A percentile compares a stretch with the other conserved stretches of the same genome.
Conservation (phyloP, 805 yeast species). For the Debaryomyces prosopidis region DNA sequence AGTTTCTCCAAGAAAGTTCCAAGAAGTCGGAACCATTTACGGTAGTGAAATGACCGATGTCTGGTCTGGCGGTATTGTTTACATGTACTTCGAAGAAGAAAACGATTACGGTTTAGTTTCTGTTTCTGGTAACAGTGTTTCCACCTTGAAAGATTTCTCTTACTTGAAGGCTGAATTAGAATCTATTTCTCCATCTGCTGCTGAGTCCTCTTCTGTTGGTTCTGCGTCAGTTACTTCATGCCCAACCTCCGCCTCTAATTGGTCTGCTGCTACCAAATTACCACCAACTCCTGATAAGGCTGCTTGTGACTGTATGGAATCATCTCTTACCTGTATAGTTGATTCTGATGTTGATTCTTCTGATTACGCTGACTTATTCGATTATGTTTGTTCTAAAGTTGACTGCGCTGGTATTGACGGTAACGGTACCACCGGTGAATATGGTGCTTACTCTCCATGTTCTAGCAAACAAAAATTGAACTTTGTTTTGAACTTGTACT, state of each 20-base stretch:
- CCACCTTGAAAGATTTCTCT: conserved; percentile 62
- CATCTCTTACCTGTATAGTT: conserved; percentile 38
- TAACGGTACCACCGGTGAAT: conserved; percentile 39
- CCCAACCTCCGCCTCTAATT: conserved; percentile 31
- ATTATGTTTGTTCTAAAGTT: conserved; percentile 29
- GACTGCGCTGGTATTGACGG: conserved; percentile 40
- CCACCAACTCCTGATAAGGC: conserved; percentile 45
- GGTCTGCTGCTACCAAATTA: conserved; percentile 40
- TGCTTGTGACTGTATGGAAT: conserved; percentile 37
- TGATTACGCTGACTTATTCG: conserved; percentile 36
- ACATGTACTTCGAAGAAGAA: conserved; percentile 78
- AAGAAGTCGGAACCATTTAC: conserved; percentile 68
- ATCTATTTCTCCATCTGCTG: conserved; percentile 37
- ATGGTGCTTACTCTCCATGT: conserved; percentile 45
- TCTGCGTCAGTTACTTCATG: conserved; percentile 33
- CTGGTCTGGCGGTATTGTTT: conserved; percentile 90
- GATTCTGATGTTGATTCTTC: conserved; percentile 23
- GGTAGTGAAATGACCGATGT: conserved; percentile 72
- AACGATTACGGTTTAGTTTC: conserved; percentile 76
- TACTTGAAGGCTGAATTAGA: conserved; percentile 63
- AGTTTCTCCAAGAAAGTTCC: conserved; percentile 68
- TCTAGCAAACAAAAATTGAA: conserved; percentile 33
- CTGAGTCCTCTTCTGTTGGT: conserved; percentile 20
- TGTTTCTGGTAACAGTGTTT: conserved; percentile 47
- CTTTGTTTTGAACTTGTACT: conserved; percentile 41